Percentiles rank a stretch among this genome's conserved stretches.
These are phyloP conservation scores for Candida schatavii DNA, from an alignment of 805 yeast species.

Conservation along the genomic window DNA sequence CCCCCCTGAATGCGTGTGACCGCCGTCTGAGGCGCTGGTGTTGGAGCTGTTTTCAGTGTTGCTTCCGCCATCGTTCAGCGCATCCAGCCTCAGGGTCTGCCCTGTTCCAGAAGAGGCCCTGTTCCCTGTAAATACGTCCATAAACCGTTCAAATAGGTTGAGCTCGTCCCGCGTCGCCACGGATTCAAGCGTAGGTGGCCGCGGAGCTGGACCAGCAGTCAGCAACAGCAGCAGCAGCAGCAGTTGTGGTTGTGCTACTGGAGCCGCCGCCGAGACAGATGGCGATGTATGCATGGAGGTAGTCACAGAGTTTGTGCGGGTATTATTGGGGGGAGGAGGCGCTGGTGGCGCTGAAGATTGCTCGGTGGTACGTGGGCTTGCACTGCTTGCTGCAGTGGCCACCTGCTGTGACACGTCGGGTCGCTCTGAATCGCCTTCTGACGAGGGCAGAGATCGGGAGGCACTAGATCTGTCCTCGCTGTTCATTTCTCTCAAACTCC, in stretches of 20 bases:
- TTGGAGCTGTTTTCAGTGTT: background rate
- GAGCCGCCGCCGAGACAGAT: background rate
- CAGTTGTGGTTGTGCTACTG: background rate
- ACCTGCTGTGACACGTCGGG: no score
- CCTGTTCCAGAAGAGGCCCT: constrained; percentile 1
- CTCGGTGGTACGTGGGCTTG: no score
- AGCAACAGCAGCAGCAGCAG: constrained; percentile 1
- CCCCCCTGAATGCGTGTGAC: constrained; percentile 19
- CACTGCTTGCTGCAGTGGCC: no score
- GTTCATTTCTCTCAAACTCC: no score
- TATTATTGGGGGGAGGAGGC: no score
- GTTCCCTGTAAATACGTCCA: constrained; percentile 4
- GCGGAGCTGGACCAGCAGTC: background rate
- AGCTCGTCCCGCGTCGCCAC: constrained; percentile 4
- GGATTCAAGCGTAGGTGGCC: constrained; percentile 5
- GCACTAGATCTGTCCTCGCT: no score
- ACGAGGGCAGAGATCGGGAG: no score
- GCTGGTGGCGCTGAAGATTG: no score
- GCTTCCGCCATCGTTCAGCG: background rate
- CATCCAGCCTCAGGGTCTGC: background rate
- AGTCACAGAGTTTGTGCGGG: no score
- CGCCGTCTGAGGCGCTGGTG: constrained; percentile 4
- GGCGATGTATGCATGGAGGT: no score
- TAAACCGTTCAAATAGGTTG: constrained; percentile 1
- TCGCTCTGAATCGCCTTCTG: no score